These are phyloP conservation scores for Sarocladium kiliense DNA, from an alignment of 2,329 filamentous ascomycete species.

Conservation along the genomic window DNA sequence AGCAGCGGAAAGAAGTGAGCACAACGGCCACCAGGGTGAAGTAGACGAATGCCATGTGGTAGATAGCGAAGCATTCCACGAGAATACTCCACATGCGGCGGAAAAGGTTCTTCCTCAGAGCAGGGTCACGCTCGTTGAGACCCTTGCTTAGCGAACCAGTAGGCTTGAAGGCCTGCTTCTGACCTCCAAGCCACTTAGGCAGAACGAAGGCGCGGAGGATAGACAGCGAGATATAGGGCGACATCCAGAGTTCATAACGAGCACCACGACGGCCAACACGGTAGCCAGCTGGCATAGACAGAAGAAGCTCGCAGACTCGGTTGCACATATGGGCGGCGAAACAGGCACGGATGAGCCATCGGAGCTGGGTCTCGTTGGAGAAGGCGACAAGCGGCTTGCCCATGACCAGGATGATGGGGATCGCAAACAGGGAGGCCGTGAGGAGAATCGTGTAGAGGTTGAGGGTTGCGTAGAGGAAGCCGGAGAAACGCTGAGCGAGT, in stretches of 20 bases:
- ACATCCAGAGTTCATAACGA: conserved; percentile 57
- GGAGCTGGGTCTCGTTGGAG: conserved; percentile 45
- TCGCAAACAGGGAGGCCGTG: conserved; percentile 49
- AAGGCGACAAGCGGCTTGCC: conserved; percentile 54
- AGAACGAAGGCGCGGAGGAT: conserved; percentile 54
- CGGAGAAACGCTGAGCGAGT: conserved; percentile 51
- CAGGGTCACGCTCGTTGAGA: conserved; percentile 53
- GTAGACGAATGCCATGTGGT: conserved; percentile 51
- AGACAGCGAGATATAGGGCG: conserved; percentile 54
- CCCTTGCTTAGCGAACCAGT: conserved; percentile 52
- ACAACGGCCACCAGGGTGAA: conserved; percentile 45
- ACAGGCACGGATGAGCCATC: conserved; percentile 52
- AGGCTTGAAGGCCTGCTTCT: conserved; percentile 53
- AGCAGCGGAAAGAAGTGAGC: conserved; percentile 45
- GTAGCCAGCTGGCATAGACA: conserved; percentile 55
- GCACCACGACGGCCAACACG: conserved; percentile 52
- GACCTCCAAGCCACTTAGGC: conserved; percentile 54
- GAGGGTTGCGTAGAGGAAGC: conserved; percentile 51
- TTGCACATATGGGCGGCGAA: conserved; percentile 46
- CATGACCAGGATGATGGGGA: conserved; percentile 53
- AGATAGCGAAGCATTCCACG: conserved; percentile 48
- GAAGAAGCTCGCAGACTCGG: conserved; percentile 51
- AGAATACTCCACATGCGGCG: conserved; percentile 49
- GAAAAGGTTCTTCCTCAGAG: conserved; percentile 45
- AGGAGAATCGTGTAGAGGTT: conserved; percentile 52